Conservation (phyloP, 2,329 filamentous ascomycete genomes). For the Ceratocystis colombiana region DNA sequence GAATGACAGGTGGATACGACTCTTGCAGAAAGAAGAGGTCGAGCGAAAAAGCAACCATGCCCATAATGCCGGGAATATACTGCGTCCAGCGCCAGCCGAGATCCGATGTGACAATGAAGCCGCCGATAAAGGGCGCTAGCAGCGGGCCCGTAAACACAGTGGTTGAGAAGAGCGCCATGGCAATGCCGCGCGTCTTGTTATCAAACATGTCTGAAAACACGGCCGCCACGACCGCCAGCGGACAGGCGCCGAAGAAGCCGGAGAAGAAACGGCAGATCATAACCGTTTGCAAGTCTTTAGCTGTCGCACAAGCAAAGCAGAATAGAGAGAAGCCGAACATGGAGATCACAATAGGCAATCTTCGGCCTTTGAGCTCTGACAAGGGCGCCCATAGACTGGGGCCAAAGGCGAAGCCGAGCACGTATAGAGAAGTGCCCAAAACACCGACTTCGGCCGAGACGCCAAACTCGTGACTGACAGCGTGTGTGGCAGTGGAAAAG, state of each 20-base stretch:
- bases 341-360: slow-evolving; percentile 48
- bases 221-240: slow-evolving; percentile 58
- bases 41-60: slow-evolving; percentile 48
- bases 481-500: slow-evolving; percentile 56
- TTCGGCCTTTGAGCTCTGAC: slow-evolving; percentile 60
- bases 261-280: slow-evolving; percentile 63
- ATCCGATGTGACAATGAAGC: slow-evolving; percentile 50
- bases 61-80: slow-evolving; percentile 54
- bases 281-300: slow-evolving; percentile 58
- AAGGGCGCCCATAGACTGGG: slow-evolving; percentile 64
- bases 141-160: slow-evolving; percentile 55
- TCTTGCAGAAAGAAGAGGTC: slow-evolving; percentile 56
- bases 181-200: slow-evolving; percentile 48
- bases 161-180: slow-evolving; percentile 39
- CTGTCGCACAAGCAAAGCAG: slow-evolving; percentile 53
- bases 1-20: slow-evolving; percentile 59
- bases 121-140: slow-evolving; percentile 58
- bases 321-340: slow-evolving; percentile 63
- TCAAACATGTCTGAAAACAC: slow-evolving; percentile 65
- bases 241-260: slow-evolving; percentile 62
- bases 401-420: slow-evolving; percentile 62
- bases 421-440: slow-evolving; percentile 58
- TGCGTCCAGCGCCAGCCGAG: slow-evolving; percentile 67
- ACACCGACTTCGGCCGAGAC: slow-evolving; percentile 54
- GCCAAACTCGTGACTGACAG: slow-evolving; percentile 47